Evolutionary conservation across 2,329 filamentous ascomycete genomes (phyloP), one percentile per base, ranked within the genome.

Genomic region (Clonostachys chloroleuca): DNA sequence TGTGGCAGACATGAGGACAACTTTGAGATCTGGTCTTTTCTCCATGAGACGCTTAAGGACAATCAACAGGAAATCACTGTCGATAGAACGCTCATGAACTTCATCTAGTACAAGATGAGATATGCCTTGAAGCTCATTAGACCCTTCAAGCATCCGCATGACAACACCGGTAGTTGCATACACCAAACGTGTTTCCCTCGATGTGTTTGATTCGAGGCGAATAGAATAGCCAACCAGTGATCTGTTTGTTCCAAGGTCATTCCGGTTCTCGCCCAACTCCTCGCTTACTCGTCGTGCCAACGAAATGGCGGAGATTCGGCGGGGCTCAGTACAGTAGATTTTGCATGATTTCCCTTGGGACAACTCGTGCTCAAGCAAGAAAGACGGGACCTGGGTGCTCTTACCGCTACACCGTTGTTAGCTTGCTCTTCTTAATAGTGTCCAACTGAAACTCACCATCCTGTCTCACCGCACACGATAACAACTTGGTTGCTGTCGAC

Each of bases 81-180:
- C 94, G 56, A 99, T 97, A 12, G 90, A 89, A 51, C 92, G 84
- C 65, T 99, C 94, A 61, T 99, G 94, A 3, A 97, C 92, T 67
- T 99, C 94, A 60, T 99, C 94, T n/a, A 99, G 83, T 42, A 99
- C 84, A 50, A 99, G 72, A 68, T 97, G 94, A 1, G 92, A 96
- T 45, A 99, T 85, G 53, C 96, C 92, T 48, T 83, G 80, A 40
- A 99, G 79, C 47, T 95, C 87, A 53, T 90, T 87, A 0, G 89
- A 88, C 9, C 86, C 86, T 65, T 99, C 94, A 13, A 99, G 76
- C 92, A 99, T 97, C 30, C 94, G 84, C 75, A 99, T 89, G n/a
- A 99, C 90, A 49, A 99, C 95, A 71, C 94, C 83, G 6, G 83
- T 87, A 3, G 87, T 96, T 46, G 94, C 94, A 66, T 91, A 99